Conservation (phyloP, 129 eudicot genomes). For the Tanacetum coccineum region DNA sequence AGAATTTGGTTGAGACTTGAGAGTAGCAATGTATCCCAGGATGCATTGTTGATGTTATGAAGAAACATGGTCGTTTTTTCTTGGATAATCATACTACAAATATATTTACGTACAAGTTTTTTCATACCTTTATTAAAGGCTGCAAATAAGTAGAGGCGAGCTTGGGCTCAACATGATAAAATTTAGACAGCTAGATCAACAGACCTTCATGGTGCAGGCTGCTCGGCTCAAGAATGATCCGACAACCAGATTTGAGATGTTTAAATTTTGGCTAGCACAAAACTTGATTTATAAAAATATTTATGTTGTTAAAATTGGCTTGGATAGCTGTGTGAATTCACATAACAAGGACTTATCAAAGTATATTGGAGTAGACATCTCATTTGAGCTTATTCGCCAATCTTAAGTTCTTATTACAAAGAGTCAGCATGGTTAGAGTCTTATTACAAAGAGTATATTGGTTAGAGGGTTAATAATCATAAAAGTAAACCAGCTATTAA, state of each 20-base stretch:
- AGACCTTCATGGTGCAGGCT: background rate
- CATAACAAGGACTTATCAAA: too few relatives aligned
- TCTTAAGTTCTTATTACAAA: too few relatives aligned
- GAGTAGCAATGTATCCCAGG: background rate
- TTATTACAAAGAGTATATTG: too few relatives aligned
- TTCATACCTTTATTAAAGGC: background rate
- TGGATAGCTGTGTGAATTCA: too few relatives aligned
- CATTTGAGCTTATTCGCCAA: too few relatives aligned
- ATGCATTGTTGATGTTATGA: slow-evolving; percentile 7
- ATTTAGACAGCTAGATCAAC: background rate
- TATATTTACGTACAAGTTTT: background rate
- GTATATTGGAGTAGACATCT: too few relatives aligned
- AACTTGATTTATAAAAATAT: background rate
- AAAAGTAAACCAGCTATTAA: too few relatives aligned
- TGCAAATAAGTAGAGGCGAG: too few relatives aligned
- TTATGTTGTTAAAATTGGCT: too few relatives aligned
- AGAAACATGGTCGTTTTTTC: slow-evolving; percentile 1
- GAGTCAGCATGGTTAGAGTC: too few relatives aligned
- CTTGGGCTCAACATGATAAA: background rate
- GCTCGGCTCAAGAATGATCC: background rate
- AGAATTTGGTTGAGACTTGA: slow-evolving; percentile 18
- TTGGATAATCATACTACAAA: background rate
- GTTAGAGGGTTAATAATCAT: too few relatives aligned
- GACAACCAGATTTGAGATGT: too few relatives aligned
- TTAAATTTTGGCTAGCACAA: background rate